phyloP scores from a whole-genome alignment of 1,139 yeast species.

The Kurtzmaniella natalensis region DNA sequence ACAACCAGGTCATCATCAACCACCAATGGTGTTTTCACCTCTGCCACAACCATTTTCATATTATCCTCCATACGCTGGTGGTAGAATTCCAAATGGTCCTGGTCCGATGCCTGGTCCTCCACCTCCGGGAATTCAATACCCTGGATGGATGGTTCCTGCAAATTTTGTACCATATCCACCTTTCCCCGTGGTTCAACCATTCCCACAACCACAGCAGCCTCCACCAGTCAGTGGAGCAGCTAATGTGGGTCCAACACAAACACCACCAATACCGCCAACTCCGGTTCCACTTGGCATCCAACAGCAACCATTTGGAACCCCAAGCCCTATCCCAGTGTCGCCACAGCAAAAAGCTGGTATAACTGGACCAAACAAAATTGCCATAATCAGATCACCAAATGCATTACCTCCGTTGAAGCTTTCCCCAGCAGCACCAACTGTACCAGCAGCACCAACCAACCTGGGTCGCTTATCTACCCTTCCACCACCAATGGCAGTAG shows the following conservation, averaged over 20 bases:
- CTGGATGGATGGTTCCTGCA: constrained; percentile 8
- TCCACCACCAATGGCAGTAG: constrained; percentile 12
- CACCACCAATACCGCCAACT: constrained; percentile 5
- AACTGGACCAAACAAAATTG: neutral
- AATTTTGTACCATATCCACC: constrained; percentile 1
- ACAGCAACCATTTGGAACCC: neutral
- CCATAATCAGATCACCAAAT: neutral
- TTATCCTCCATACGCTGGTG: constrained; percentile 35
- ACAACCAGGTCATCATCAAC: constrained; percentile 8
- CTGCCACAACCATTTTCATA: constrained; percentile 17
- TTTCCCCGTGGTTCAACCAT: constrained; percentile 2
- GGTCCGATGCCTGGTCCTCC: constrained; percentile 47
- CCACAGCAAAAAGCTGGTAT: too few relatives aligned
- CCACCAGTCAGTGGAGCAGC: neutral
- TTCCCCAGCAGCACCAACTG: neutral
- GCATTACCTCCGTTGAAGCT: neutral
- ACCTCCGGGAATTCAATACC: constrained; percentile 16
- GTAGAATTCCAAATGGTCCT: constrained; percentile 43
- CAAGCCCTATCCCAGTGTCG: neutral
- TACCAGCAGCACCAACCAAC: constrained; percentile 2
- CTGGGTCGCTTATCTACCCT: too few relatives aligned
- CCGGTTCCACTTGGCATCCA: neutral
- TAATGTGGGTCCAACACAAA: too few relatives aligned
- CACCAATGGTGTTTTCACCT: constrained; percentile 7
- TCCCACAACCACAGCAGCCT: constrained; percentile 3